Percentiles rank a stretch among this genome's conserved stretches.
These are phyloP conservation scores for Aspergillus nomiae DNA, from an alignment of 2,329 filamentous ascomycete species.

Conservation along the genomic window DNA sequence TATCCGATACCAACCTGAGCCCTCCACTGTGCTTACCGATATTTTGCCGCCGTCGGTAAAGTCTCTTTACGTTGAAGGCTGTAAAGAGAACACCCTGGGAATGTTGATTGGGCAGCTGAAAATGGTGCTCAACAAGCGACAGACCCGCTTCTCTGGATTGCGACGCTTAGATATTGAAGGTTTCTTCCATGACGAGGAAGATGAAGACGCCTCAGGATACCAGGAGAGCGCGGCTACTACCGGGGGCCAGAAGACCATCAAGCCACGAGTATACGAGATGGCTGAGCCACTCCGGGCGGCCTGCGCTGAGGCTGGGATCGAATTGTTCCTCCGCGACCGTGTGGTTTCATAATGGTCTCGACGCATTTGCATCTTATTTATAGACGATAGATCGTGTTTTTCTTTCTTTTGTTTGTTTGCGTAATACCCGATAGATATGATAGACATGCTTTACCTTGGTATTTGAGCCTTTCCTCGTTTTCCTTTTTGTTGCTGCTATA, in stretches of 20 bases:
- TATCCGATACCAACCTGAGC: conserved; percentile 29
- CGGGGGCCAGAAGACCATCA: conserved; percentile 20
- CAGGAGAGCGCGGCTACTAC: conserved; percentile 4
- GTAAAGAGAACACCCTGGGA: conserved; percentile 26
- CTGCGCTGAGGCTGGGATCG: conserved; percentile 25
- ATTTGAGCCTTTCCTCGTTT: not conserved
- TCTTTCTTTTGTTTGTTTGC: not conserved
- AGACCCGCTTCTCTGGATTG: conserved; percentile 20
- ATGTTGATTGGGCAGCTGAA: conserved; percentile 30
- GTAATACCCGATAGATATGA: conserved; percentile 9
- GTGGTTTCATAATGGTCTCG: conserved; percentile 7
- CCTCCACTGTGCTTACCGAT: conserved; percentile 23
- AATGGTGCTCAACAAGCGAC: conserved; percentile 23
- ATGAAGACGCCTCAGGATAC: conserved; percentile 23
- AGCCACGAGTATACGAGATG: conserved; percentile 26
- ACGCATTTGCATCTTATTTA: not conserved
- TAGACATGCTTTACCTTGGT: not conserved
- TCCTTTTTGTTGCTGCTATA: not conserved
- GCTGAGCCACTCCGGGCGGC: conserved; percentile 23
- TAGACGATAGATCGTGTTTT: not conserved
- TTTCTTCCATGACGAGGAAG: conserved; percentile 28
- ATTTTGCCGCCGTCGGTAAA: conserved; percentile 27
- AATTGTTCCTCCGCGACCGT: conserved; percentile 29
- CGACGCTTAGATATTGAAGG: conserved; percentile 29
- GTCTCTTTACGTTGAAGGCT: conserved; percentile 30